Conservation (phyloP, 2,329 filamentous ascomycete species). For the Incumbomyces lentus region DNA sequence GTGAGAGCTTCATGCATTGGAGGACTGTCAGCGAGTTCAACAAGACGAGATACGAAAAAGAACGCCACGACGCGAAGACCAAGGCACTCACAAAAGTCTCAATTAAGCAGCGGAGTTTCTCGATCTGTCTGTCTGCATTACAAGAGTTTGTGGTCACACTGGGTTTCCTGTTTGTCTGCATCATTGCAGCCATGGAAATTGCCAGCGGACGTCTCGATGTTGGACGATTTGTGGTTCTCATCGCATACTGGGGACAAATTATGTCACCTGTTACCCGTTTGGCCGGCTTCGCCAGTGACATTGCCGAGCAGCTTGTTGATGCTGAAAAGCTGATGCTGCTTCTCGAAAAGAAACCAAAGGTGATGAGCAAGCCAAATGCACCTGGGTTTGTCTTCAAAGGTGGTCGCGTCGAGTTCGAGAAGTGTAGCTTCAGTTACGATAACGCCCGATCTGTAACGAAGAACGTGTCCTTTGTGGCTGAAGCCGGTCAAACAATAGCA, state of each 20-base stretch:
- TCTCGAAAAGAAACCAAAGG: constrained; percentile 37
- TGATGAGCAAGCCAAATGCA: constrained; percentile 30
- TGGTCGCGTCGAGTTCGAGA: constrained; percentile 39
- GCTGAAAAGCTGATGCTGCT: constrained; percentile 46
- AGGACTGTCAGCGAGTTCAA: constrained; percentile 51
- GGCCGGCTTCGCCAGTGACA: constrained; percentile 38
- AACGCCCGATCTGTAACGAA: constrained; percentile 37
- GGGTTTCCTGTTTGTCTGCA: constrained; percentile 36
- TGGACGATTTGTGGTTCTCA: constrained; percentile 54
- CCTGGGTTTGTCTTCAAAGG: constrained; percentile 30
- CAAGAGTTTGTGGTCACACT: constrained; percentile 5
- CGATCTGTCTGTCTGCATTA: not conserved
- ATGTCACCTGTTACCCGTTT: constrained; percentile 41
- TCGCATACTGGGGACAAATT: constrained; percentile 53
- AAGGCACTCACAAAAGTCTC: not conserved
- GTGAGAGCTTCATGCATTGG: constrained; percentile 52
- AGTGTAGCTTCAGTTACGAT: constrained; percentile 45
- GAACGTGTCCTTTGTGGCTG: constrained; percentile 37
- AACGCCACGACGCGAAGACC: constrained; percentile 33
- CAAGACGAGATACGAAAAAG: constrained; percentile 42
- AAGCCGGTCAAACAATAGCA: constrained; percentile 42
- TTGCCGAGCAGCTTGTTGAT: constrained; percentile 49
- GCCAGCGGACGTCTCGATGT: constrained; percentile 39
- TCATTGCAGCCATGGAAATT: constrained; percentile 46
- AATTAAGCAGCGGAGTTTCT: constrained; percentile 15